A percentile compares a stretch with the other conserved stretches of the same genome.
phyloP scores from a whole-genome alignment of 768 basidiomycete species.

The Mycena haematopus region DNA sequence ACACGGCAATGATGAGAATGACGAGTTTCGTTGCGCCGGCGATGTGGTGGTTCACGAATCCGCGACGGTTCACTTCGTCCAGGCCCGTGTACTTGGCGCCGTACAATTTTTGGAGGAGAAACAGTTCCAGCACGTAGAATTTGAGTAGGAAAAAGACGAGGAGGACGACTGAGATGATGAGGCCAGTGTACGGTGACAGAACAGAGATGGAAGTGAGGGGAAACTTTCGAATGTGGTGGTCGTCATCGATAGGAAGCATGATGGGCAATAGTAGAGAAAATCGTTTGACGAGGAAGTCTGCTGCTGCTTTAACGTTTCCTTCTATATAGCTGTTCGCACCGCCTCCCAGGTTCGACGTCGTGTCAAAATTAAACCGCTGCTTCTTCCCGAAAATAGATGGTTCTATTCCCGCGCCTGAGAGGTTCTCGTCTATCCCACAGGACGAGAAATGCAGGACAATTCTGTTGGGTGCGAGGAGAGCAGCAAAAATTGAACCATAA shows the following conservation, averaged over 20 bases:
- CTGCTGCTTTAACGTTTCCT: no score
- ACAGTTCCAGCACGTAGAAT: slow-evolving; percentile 12
- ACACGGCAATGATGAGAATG: slow-evolving; percentile 2
- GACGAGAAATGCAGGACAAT: no score
- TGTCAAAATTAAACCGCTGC: no score
- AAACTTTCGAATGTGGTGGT: background rate
- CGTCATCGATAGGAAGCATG: background rate
- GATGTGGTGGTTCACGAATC: slow-evolving; percentile 16
- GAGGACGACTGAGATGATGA: slow-evolving; percentile 9
- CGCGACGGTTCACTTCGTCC: slow-evolving; percentile 8
- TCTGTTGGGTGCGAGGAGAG: no score
- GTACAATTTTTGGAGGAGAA: slow-evolving; percentile 5
- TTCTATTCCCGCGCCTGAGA: no score
- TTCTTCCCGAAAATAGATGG: no score
- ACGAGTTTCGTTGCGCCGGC: slow-evolving; percentile 2
- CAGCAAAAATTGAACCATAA: no score
- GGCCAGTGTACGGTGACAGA: slow-evolving; percentile 7
- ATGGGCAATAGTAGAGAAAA: no score
- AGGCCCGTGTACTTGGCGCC: slow-evolving; percentile 1
- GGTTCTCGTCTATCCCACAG: no score
- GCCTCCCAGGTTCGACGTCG: no score
- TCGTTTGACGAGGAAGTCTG: no score
- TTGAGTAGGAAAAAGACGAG: slow-evolving; percentile 12
- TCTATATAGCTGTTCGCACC: no score
- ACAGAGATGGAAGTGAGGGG: background rate